Base-by-base conservation (phyloP, 2,329 filamentous ascomycete genomes). In the Pezizomycotina sp. region DNA sequence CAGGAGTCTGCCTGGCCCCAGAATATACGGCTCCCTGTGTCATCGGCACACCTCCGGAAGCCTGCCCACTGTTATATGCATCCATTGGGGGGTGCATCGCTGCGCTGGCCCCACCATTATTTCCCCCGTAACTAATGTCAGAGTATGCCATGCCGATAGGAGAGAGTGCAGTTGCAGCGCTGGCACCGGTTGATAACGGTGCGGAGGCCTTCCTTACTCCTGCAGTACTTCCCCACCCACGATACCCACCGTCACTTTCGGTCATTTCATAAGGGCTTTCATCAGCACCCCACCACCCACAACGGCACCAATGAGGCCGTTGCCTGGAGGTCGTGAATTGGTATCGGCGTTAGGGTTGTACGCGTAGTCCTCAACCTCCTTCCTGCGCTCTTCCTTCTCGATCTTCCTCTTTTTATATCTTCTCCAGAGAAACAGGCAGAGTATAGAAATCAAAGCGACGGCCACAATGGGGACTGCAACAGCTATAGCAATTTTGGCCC, bases 261-360 rank as follows among this genome's bases (percentile, higher is more conserved):
- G 71, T 68, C 75, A 84, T 83, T 55, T 86, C 74, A 49, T 73
- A 73, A 26, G 67, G 61, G 34, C 66, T 67, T 35, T 68, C 70
- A 6, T 38, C 46, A 8, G 53, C 58, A 13, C 58, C 57, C 55
- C 55, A 24, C 57, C 55, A 8, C 59, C 63, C 8, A 68, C 56
- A 7, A 61, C 61, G 5, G 46, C 46, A 4, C 38, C 43, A n/a
- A n/a, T n/a, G n/a, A n/a, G n/a, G 4, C 46, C 63, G 34, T 64
- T 59, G 16, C 59, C 62, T 10, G 69, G 62, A 6, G 65, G 64
- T 5, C 82, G n/a, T n/a, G n/a, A n/a, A n/a, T n/a, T n/a, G 1
- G 84, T 82, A 54, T 93, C 84, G 42, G 83, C 76, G 59, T 95
- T 95, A n/a, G 89, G 89, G 57, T 95, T 95, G 64, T 84, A 95